Conservation (phyloP, 176 grass and related monocot species). For the Phoenix roebelenii region DNA sequence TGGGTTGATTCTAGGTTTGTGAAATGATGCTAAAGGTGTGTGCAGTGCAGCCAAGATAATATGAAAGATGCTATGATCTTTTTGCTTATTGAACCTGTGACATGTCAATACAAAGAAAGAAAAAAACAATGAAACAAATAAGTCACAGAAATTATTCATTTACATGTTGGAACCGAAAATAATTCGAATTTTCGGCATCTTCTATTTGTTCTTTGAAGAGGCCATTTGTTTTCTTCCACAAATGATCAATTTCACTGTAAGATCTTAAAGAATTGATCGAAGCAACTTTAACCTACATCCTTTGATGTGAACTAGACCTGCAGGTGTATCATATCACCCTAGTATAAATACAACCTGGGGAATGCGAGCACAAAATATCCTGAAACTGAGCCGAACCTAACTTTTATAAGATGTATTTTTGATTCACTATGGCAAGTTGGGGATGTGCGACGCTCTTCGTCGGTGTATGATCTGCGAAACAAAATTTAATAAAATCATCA, state of each 20-base stretch:
- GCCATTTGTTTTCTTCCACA: slow-evolving; percentile 45
- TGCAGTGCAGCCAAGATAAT: not conserved
- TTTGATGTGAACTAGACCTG: slow-evolving; percentile 6
- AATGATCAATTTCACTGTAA: slow-evolving; percentile 29
- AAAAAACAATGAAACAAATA: not conserved
- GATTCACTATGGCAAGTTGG: slow-evolving; percentile 20
- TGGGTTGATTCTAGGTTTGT: too few species aligned
- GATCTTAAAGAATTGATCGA: slow-evolving; percentile 43
- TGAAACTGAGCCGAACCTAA: not conserved
- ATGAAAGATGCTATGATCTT: not conserved
- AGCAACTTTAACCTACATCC: slow-evolving; percentile 35
- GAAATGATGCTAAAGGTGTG: not conserved
- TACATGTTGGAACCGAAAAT: not conserved
- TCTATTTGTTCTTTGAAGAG: slow-evolving; percentile 51
- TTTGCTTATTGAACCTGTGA: slow-evolving; percentile 4
- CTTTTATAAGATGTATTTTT: slow-evolving; percentile 15
- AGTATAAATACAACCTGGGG: too few species aligned
- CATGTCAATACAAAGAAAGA: not conserved
- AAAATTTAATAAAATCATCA: too few species aligned
- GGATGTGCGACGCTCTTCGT: too few species aligned
- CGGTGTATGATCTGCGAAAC: too few species aligned
- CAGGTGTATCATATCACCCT: too few species aligned
- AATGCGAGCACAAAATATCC: too few species aligned
- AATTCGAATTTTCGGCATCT: slow-evolving; percentile 31
- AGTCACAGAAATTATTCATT: not conserved